Percentiles rank a stretch among this genome's conserved stretches.
Evolutionary conservation across 805 yeast genomes (phyloP).

Genomic region (Kodamaea sagamina): DNA sequence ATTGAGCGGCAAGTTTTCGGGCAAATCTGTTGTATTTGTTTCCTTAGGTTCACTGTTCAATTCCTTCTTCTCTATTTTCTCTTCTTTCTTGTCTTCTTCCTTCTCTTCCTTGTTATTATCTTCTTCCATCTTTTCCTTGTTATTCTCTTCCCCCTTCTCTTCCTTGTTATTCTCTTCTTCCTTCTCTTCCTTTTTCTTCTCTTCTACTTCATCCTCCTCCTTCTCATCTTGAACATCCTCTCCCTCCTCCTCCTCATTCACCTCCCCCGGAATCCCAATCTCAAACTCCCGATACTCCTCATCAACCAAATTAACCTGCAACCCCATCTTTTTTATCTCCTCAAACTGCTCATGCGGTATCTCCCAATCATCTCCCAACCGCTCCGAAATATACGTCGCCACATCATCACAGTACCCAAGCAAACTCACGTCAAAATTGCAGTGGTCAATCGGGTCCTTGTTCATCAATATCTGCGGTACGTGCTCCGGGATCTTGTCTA

Average conservation of each 20-base stretch:
- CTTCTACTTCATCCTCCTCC: conserved; percentile 1
- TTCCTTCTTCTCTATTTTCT: too few relatives aligned
- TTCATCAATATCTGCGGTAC: conserved; percentile 83
- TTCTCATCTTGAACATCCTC: conserved; percentile 5
- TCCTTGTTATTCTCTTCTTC: background rate
- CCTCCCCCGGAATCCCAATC: conserved; percentile 7
- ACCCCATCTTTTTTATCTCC: conserved; percentile 17
- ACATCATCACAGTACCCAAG: conserved; percentile 85
- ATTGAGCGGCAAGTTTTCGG: too few relatives aligned
- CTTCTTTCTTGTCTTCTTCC: background rate
- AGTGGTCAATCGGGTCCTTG: conserved; percentile 71
- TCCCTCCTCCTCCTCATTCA: conserved; percentile 1
- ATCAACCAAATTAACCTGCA: conserved; percentile 13
- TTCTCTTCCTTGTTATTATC: background rate
- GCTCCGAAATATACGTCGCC: conserved; percentile 54
- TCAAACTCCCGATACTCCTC: conserved; percentile 17
- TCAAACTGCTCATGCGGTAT: conserved; percentile 32
- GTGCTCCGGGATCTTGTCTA: conserved; percentile 66
- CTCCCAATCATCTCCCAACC: conserved; percentile 31
- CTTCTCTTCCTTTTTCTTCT: background rate
- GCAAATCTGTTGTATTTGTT: too few relatives aligned
- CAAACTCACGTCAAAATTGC: conserved; percentile 75
- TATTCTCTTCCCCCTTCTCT: background rate
- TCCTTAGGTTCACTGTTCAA: too few relatives aligned
- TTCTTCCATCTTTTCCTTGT: background rate